Evolutionary conservation across 805 yeast genomes (phyloP), one percentile per base, ranked within the genome.

Genomic region (Helenozyma baotianmanensis): DNA sequence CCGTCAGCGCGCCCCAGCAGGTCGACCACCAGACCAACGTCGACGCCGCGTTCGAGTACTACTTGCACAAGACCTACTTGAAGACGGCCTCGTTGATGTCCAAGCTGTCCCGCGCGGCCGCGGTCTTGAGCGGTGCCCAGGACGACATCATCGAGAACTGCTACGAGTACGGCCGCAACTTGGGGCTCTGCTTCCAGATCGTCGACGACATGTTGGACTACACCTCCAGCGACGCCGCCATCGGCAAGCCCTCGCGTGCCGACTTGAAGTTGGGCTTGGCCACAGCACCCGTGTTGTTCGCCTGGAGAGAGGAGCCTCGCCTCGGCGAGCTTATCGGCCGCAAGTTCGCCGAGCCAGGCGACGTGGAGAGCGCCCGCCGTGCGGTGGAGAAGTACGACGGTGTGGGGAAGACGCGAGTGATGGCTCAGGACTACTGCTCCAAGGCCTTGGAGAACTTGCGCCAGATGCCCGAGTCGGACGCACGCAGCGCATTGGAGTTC

Each of bases 221-320:
- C 58, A 87, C 97, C 0, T 80, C 87, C n/a, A 78, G 89, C 19
- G 85, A 86, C 13, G 76, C 76, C 25, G 78, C 84, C 32, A 64
- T 92, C 37, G 98, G 98, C 23, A 92, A 92, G 58, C 97, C 98
- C 2, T 81, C 95, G 7, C 95, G 92, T 48, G 97, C 96, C 4
- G 98, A 92, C 62, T 70, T 92, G 47, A 78, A 89, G 56, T 68
- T 92, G 27, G 98, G 98, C 0, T 72, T 92, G 47, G 97, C 97
- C 1, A 92, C 98, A 1, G 97, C 97, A 0, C 98, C 98, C 1
- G 88, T 90, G 3, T 64, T 92, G 34, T 92, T 73, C 60, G 97
- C 98, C 1, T 92, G 98, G 98, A 79, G 76, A 50, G 76, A 82
- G 50, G 78, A 76, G 49, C 95, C 96, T 0, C 82, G 80, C 37